Percentiles rank a stretch among this genome's conserved stretches.
These are phyloP conservation scores for Cyanophora paradoxa DNA, from an alignment of 78 protist genomes.

Conservation along the genomic window DNA sequence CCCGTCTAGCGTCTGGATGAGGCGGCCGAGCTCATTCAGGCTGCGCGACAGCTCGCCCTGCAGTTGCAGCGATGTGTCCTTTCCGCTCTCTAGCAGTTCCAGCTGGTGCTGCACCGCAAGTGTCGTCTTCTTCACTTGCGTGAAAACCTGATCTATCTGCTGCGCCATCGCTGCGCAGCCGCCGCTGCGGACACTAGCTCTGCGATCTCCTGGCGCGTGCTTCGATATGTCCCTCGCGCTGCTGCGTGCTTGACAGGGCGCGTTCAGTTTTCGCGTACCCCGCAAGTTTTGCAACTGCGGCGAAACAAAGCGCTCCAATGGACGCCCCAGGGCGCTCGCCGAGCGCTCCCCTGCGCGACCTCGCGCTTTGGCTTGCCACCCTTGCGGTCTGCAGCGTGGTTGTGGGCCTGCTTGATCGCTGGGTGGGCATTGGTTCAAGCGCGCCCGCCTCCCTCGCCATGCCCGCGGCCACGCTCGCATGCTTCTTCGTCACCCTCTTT, in stretches of 20 bases:
- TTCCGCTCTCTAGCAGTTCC: conserved; percentile 2
- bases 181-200: background rate
- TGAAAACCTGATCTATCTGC: background rate
- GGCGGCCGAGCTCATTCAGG: conserved; percentile 12
- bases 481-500: background rate
- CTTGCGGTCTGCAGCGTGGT: too few relatives aligned
- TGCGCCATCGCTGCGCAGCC: background rate
- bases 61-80: background rate
- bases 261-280: background rate
- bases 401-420: too few relatives aligned
- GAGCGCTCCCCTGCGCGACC: too few relatives aligned
- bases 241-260: background rate
- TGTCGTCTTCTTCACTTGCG: too few relatives aligned
- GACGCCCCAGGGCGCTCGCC: too few relatives aligned
- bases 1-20: background rate
- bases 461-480: background rate
- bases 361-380: too few relatives aligned
- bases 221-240: background rate
- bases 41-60: background rate
- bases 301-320: too few relatives aligned
- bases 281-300: background rate
- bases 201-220: background rate
- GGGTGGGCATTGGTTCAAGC: too few relatives aligned
- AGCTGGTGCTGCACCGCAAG: background rate
- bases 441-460: background rate